A percentile compares a stretch with the other conserved stretches of the same genome.
These are phyloP conservation scores for Lomentospora prolificans DNA, from an alignment of 2,329 filamentous ascomycete species.

Conservation along the genomic window DNA sequence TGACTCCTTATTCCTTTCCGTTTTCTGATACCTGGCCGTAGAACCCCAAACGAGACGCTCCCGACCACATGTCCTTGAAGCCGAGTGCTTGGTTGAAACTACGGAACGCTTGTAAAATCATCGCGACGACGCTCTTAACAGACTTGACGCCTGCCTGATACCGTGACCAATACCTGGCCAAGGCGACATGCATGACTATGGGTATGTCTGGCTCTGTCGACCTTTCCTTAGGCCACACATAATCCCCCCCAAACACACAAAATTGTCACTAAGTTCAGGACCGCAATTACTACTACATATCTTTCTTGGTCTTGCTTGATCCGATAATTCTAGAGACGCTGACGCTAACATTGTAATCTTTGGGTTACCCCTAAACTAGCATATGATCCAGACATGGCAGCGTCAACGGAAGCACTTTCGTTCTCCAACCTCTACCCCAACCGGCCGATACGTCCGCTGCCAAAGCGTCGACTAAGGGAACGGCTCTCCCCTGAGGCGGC, in stretches of 20 bases:
- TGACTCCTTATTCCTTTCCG: background rate
- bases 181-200: conserved; percentile 8
- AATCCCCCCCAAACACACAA: background rate
- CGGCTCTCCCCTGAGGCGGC: conserved; percentile 78
- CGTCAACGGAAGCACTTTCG: conserved; percentile 51
- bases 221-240: conserved; percentile 5
- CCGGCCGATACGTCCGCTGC: conserved; percentile 84
- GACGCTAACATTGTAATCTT: background rate
- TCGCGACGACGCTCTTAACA: background rate
- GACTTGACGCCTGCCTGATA: background rate
- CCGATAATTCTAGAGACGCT: background rate
- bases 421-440: conserved; percentile 75
- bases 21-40: background rate
- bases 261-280: background rate
- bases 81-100: background rate
- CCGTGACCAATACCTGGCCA: background rate
- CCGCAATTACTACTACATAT: background rate
- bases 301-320: background rate
- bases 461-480: conserved; percentile 79
- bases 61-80: background rate
- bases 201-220: conserved; percentile 3
- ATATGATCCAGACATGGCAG: conserved; percentile 38
- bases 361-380: conserved; percentile 24
- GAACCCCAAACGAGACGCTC: background rate
- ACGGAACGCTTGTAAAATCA: background rate